Evolutionary conservation across 2,329 filamentous ascomycete species (phyloP), one percentile per base, ranked within the genome.

Genomic region (Trichoderma sp.): DNA sequence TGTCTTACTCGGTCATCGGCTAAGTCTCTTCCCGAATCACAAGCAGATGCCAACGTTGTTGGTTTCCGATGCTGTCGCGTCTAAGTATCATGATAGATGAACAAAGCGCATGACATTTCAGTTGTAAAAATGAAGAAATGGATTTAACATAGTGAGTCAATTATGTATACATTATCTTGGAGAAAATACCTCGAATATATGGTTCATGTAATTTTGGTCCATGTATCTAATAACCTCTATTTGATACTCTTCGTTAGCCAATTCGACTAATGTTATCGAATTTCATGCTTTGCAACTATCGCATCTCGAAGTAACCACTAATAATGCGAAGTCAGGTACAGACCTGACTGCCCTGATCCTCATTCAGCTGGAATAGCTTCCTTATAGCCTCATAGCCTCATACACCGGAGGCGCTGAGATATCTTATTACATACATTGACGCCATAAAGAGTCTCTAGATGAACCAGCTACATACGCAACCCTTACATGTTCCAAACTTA

Each of bases 141-240:
- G 0, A n/a, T 43, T 2, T n/a, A n/a, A n/a, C 9, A 0, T n/a
- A 2, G 4, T 3, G 15, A 3, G 39, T 9, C 3, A 43, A 0
- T 43, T 43, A 43, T 43, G 0, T 2, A 9, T 43, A n/a, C 0
- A n/a, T n/a, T n/a, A 1, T 2, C 3, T 43, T n/a, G 3, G 39
- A 43, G 3, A n/a, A 0, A 43, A n/a, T 43, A n/a, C 0, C 0
- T 0, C 36, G 15, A 9, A 7, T 43, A 43, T n/a, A 2, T 4
- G 0, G 7, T n/a, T n/a, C 15, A 43, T n/a, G 39, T 43, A 2
- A n/a, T 43, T 43, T n/a, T 43, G 7, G 0, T 2, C 9, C 7
- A 4, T 43, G 1, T 2, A 43, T 43, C 39, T 43, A 39, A 39
- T 9, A 4, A n/a, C 4, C 39, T n/a, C 39, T 3, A n/a, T 43